These are phyloP conservation scores for Seminavis robusta DNA, from an alignment of 108 stramenopile genomes.

Conservation along the genomic window DNA sequence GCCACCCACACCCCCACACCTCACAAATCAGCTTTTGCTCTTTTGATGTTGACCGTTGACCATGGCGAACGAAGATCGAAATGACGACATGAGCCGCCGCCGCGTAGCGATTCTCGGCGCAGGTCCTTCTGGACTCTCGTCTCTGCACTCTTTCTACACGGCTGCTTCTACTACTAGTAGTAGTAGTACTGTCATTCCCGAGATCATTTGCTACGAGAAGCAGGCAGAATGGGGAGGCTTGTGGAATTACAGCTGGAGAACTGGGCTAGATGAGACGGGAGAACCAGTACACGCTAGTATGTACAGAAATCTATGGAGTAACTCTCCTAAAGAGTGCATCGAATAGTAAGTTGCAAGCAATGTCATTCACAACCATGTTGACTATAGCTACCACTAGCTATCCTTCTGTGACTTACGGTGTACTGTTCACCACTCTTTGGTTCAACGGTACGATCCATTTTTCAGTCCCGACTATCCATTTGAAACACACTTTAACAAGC, in stretches of 20 bases:
- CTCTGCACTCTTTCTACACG: constrained; percentile 1
- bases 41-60: too few relatives aligned
- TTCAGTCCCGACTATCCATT: constrained; percentile 18
- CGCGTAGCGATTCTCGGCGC: constrained; percentile 20
- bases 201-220: background rate
- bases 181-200: background rate
- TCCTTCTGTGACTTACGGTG: too few relatives aligned
- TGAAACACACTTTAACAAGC: constrained; percentile 11
- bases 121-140: constrained; percentile 12
- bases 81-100: too few relatives aligned
- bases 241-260: constrained; percentile 15
- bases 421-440: too few relatives aligned
- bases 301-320: constrained; percentile 13
- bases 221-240: constrained; percentile 1
- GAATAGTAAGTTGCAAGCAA: too few relatives aligned
- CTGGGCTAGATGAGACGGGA: constrained; percentile 12
- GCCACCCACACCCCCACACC: too few relatives aligned
- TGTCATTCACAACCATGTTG: too few relatives aligned
- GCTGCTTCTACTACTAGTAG: background rate
- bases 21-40: too few relatives aligned
- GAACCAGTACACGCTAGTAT: constrained; percentile 18
- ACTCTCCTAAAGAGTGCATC: constrained; percentile 23
- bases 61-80: too few relatives aligned
- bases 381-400: too few relatives aligned
- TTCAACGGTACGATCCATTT: too few relatives aligned